phyloP scores from a whole-genome alignment of 805 yeast genomes.

The Saccharomyces paradoxus region DNA sequence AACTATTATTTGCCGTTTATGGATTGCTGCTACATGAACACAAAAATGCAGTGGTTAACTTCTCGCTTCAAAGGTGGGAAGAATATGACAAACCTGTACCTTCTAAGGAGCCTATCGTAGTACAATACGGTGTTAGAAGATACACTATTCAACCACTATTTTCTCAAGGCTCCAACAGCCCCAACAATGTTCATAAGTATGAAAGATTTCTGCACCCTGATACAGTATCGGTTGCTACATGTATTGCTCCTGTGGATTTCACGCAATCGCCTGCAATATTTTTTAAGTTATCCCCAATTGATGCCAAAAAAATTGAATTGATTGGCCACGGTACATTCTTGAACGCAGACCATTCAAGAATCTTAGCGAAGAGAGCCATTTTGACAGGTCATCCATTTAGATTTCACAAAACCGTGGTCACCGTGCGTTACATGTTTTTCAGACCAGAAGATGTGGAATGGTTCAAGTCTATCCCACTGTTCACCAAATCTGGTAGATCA shows the following conservation, averaged over 20 bases:
- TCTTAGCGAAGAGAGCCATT: slow-evolving; percentile 79
- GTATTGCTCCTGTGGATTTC: slow-evolving; percentile 80
- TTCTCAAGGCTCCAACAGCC: slow-evolving; percentile 65
- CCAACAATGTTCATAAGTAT: slow-evolving; percentile 80
- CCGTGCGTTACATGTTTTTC: slow-evolving; percentile 96
- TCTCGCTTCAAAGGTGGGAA: slow-evolving; percentile 81
- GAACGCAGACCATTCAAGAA: slow-evolving; percentile 76
- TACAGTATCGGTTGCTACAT: slow-evolving; percentile 65
- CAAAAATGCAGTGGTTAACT: slow-evolving; percentile 73
- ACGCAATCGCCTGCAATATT: slow-evolving; percentile 79
- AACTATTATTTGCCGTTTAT: slow-evolving; percentile 54
- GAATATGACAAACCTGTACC: slow-evolving; percentile 80
- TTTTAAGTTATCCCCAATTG: slow-evolving; percentile 51
- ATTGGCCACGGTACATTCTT: slow-evolving; percentile 87
- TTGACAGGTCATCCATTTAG: slow-evolving; percentile 92
- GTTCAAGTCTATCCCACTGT: slow-evolving; percentile 86
- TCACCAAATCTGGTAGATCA: slow-evolving; percentile 85
- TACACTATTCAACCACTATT: slow-evolving; percentile 74
- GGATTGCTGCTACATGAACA: slow-evolving; percentile 81
- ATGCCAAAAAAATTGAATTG: slow-evolving; percentile 46
- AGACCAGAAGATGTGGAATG: slow-evolving; percentile 78
- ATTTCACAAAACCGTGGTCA: slow-evolving; percentile 85
- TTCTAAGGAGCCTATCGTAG: slow-evolving; percentile 70
- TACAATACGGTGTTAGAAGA: slow-evolving; percentile 91
- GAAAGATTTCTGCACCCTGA: slow-evolving; percentile 81